These are phyloP conservation scores for Claviceps maximensis DNA, from an alignment of 2,329 filamentous ascomycete genomes.

Conservation along the genomic window DNA sequence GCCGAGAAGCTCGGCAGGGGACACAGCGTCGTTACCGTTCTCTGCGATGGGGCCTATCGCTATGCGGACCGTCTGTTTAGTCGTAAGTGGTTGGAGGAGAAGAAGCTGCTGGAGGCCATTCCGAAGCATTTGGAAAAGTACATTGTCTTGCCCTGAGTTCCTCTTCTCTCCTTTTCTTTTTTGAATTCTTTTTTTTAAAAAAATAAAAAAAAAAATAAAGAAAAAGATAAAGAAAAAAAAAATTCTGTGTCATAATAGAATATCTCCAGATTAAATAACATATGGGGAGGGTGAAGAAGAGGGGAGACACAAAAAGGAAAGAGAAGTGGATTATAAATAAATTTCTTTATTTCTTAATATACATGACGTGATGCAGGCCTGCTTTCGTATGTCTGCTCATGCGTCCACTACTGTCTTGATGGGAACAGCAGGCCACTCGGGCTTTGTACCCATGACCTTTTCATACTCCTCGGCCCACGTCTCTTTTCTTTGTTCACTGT, in stretches of 20 bases:
- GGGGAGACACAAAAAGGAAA: background rate
- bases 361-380: background rate
- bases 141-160: constrained; percentile 77
- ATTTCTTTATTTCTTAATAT: background rate
- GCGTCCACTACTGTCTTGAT: background rate
- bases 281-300: background rate
- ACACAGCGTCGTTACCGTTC: constrained; percentile 81
- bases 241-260: background rate
- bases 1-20: constrained; percentile 81
- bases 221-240: background rate
- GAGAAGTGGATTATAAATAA: constrained; percentile 12
- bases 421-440: constrained; percentile 13
- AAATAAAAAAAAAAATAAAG: background rate
- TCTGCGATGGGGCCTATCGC: constrained; percentile 93
- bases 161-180: too few relatives aligned
- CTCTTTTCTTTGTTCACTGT: constrained; percentile 4
- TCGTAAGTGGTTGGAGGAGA: constrained; percentile 75
- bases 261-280: background rate
- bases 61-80: constrained; percentile 94
- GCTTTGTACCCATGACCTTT: constrained; percentile 15
- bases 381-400: background rate
- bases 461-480: constrained; percentile 16
- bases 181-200: too few relatives aligned
- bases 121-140: constrained; percentile 83
- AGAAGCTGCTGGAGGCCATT: constrained; percentile 69